Conservation (phyloP, 257 asterid genomes). For the Euphrasia confusa region DNA sequence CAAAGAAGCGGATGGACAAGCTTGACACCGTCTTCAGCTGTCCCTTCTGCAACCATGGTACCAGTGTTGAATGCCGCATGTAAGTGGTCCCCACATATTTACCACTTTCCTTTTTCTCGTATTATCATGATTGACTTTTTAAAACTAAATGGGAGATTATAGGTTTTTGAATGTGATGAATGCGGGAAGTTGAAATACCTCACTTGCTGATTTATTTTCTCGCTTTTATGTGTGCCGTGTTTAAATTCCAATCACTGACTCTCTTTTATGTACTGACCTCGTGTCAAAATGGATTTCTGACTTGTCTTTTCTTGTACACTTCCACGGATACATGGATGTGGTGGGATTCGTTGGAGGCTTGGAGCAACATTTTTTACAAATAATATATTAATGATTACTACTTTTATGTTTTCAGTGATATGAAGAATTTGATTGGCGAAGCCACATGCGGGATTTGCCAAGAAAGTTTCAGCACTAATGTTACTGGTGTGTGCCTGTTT, state of each 20-base stretch:
- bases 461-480: conserved; percentile 86
- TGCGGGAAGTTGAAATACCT: no score
- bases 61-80: conserved; percentile 91
- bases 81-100: conserved; percentile 26
- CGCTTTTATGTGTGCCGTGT: no score
- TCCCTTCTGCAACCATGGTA: conserved; percentile 91
- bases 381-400: background rate
- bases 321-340: conserved; percentile 34
- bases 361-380: conserved; percentile 34
- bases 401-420: conserved; percentile 52
- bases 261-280: no score
- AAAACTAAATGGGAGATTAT: background rate
- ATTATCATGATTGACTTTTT: background rate
- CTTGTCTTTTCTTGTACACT: background rate
- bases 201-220: no score
- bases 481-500: conserved; percentile 47
- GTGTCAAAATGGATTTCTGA: background rate
- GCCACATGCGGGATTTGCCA: conserved; percentile 75
- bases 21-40: conserved; percentile 95
- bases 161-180: no score
- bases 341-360: conserved; percentile 30
- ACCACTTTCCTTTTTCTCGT: conserved; percentile 5
- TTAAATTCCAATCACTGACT: no score
- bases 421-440: conserved; percentile 82
- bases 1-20: conserved; percentile 77